These are phyloP conservation scores for Tuber indicum DNA, from an alignment of 495 filamentous ascomycete species.

Conservation along the genomic window DNA sequence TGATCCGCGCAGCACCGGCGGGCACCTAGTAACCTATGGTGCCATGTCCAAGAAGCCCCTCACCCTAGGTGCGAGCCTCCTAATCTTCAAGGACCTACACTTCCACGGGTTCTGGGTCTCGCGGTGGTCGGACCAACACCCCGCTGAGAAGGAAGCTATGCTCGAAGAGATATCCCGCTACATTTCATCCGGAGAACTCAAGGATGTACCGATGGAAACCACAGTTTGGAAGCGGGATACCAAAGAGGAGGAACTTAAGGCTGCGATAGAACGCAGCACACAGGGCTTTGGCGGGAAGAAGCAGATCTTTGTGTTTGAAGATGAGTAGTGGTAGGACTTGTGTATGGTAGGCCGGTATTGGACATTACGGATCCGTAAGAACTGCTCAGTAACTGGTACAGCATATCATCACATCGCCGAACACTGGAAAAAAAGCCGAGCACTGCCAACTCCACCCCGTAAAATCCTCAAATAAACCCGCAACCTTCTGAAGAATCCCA, in stretches of 20 bases:
- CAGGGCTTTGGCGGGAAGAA: constrained; percentile 77
- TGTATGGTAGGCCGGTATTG: background rate
- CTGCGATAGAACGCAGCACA: constrained; percentile 68
- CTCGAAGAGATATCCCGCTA: constrained; percentile 73
- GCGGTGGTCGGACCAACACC: constrained; percentile 72
- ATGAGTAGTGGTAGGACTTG: constrained; percentile 4
- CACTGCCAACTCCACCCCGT: background rate
- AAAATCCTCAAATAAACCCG: background rate
- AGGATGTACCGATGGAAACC: constrained; percentile 71
- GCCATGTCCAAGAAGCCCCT: constrained; percentile 87
- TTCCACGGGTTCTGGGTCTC: constrained; percentile 95
- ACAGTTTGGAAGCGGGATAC: constrained; percentile 76
- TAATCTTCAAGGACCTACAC: constrained; percentile 84
- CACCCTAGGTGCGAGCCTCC: constrained; percentile 62
- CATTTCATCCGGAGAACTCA: constrained; percentile 67
- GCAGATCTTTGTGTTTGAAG: constrained; percentile 75
- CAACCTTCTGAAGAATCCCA: background rate
- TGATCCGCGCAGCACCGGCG: constrained; percentile 47
- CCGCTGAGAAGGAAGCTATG: constrained; percentile 65
- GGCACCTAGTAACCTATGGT: constrained; percentile 84
- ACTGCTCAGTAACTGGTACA: background rate
- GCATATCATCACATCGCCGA: background rate
- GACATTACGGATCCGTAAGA: background rate
- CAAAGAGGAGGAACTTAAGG: constrained; percentile 54
- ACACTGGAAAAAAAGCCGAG: background rate